Evolutionary conservation across 257 asterid species (phyloP).

Genomic region (Paraleonurus japonicus): DNA sequence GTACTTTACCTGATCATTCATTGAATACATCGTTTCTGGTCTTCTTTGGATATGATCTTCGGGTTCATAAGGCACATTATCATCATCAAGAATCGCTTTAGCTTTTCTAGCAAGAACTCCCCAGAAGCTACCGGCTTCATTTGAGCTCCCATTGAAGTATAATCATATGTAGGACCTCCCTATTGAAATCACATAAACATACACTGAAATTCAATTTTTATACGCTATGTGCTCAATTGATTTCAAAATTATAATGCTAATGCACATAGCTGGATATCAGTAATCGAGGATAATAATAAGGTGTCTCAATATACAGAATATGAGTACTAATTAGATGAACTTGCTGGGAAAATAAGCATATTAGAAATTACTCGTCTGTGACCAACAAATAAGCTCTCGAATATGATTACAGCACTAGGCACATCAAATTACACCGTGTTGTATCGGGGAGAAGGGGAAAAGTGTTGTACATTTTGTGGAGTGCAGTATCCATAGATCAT

Average conservation of each 20-base stretch:
- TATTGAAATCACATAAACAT: neutral
- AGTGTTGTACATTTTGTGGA: neutral
- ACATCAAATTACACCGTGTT: neutral
- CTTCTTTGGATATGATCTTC: constrained; percentile 17
- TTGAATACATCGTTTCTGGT: constrained; percentile 7
- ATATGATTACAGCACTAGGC: neutral
- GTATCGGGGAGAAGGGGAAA: neutral
- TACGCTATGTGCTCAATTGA: neutral
- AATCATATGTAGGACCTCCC: constrained; percentile 62
- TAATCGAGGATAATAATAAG: neutral
- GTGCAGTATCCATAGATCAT: neutral
- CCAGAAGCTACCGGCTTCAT: constrained; percentile 79
- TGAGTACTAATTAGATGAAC: neutral
- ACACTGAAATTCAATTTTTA: neutral
- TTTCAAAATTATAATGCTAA: neutral
- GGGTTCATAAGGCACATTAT: constrained; percentile 25
- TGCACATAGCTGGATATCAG: neutral
- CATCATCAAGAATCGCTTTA: constrained; percentile 49
- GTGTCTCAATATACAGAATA: neutral
- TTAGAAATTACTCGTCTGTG: too few relatives aligned
- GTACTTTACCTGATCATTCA: constrained; percentile 23
- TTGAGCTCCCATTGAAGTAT: constrained; percentile 58
- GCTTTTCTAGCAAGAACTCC: constrained; percentile 92
- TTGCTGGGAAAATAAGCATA: too few relatives aligned
- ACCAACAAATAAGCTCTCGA: neutral